These are phyloP conservation scores for Calendula officinalis DNA, from an alignment of 129 eudicot species.

Conservation along the genomic window DNA sequence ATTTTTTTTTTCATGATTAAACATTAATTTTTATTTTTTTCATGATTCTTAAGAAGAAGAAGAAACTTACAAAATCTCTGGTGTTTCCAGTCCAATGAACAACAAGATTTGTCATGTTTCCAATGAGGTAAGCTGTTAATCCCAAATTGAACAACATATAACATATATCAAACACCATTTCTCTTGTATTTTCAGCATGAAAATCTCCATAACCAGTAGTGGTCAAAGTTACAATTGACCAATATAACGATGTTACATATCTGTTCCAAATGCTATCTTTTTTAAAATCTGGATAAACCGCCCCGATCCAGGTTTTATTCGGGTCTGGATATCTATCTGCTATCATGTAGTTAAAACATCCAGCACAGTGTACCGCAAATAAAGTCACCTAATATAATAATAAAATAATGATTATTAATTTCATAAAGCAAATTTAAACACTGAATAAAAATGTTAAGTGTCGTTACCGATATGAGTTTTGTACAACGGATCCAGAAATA, in stretches of 20 bases:
- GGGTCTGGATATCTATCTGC: constrained; percentile 80
- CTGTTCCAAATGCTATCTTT: constrained; percentile 63
- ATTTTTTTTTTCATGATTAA: too few relatives aligned
- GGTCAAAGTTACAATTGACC: constrained; percentile 92
- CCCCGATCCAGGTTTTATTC: constrained; percentile 70
- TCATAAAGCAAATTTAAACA: not conserved
- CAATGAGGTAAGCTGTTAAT: constrained; percentile 87
- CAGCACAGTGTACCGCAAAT: constrained; percentile 79
- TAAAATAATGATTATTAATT: not conserved
- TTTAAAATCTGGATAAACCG: constrained; percentile 56
- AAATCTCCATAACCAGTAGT: constrained; percentile 96
- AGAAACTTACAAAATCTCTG: constrained; percentile 63
- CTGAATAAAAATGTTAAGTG: not conserved
- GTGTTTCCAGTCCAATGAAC: constrained; percentile 96
- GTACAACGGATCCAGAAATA: constrained; percentile 95
- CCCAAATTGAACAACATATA: constrained; percentile 91
- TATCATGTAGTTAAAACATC: constrained; percentile 69
- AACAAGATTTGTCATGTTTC: constrained; percentile 96
- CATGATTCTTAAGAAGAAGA: constrained; percentile 9
- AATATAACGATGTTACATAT: constrained; percentile 69
- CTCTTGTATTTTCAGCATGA: constrained; percentile 79
- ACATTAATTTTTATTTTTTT: not conserved
- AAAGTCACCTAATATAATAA: constrained; percentile 57
- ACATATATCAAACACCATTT: constrained; percentile 79
- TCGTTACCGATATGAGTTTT: constrained; percentile 80